These are phyloP conservation scores for Trametes cinnabarina DNA, from an alignment of 768 basidiomycete species.

Conservation along the genomic window DNA sequence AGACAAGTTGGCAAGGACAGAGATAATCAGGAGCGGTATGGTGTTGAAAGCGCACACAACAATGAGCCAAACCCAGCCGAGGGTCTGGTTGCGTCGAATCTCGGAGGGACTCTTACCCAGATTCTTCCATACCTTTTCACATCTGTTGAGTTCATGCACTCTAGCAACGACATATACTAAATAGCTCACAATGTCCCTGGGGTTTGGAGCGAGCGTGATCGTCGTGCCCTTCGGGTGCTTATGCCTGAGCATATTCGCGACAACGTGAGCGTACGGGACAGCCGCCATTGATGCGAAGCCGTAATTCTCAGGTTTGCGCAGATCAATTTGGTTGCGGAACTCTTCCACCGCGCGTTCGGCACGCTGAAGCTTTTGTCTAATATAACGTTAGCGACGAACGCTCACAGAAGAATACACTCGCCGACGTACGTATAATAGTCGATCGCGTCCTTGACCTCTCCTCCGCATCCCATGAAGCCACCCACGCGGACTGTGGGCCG, in stretches of 20 bases:
- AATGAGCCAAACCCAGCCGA: conserved; percentile 78
- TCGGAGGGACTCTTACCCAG: conserved; percentile 71
- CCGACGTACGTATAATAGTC: conserved; percentile 87
- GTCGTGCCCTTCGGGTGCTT: conserved; percentile 74
- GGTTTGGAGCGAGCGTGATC: conserved; percentile 79
- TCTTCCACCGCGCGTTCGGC: conserved; percentile 75
- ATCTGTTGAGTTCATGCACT: conserved; percentile 1
- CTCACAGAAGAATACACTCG: neutral
- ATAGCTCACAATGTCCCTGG: conserved; percentile 74
- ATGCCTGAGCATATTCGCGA: conserved; percentile 63
- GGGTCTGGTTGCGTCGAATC: conserved; percentile 58
- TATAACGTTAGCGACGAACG: conserved; percentile 1
- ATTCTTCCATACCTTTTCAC: conserved; percentile 86
- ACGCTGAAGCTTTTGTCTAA: conserved; percentile 46
- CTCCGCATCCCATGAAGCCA: conserved; percentile 79
- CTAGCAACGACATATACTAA: neutral
- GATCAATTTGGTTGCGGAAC: conserved; percentile 68
- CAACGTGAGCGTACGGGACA: conserved; percentile 84
- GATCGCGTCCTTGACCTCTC: conserved; percentile 85
- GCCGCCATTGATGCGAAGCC: conserved; percentile 91
- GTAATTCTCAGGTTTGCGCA: conserved; percentile 81
- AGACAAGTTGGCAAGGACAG: conserved; percentile 86
- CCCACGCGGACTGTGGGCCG: conserved; percentile 81
- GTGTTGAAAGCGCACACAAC: conserved; percentile 93
- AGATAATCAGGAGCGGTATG: conserved; percentile 85